Evolutionary conservation across 1,139 yeast genomes (phyloP), one percentile per base, ranked within the genome.

Genomic region (Yueomyces sp.): DNA sequence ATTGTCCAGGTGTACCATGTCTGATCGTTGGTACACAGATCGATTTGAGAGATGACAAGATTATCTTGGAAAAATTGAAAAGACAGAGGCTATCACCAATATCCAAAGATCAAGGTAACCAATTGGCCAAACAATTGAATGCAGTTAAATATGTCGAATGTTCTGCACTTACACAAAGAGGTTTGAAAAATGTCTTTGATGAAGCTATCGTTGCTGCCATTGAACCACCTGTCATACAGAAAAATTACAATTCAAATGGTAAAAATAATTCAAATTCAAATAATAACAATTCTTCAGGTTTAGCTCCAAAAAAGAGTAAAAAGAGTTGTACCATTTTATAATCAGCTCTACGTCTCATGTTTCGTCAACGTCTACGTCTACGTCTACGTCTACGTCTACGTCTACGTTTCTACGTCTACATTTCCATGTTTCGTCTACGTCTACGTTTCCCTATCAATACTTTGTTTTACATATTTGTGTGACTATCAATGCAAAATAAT

Each of bases 141-240:
- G 97, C 96, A 11, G 95, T 91, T 43, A 89, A 89, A 65, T 91
- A 91, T 64, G 95, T 87, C 41, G 97, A 89, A 67, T 89, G 97
- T 67, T 86, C 96, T 12, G 97, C 97, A n/a, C 74, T 91, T 59
- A 89, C 96, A 44, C 97, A 89, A 68, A 80, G 89, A 63, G 97
- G 97, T 11, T 75, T 89, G 63, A 89, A 89, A 68, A 87, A 93
- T 51, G 96, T 89, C 33, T 89, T 89, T 65, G 97, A 89, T 62
- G 96, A 89, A 65, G 96, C 97, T 36, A 91, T 91, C 48, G 96
- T 91, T 43, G 95, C 95, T 48, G 95, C 95, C 43, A 72, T 86
- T 52, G 95, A 85, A 63, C 95, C 95, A 42, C 95, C 95, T 33
- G 89, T 81, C 46, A 78, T 81, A 59, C 64, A 63, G 51, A 66